Evolutionary conservation across 2,329 filamentous ascomycete genomes (phyloP), one percentile per base, ranked within the genome.

Genomic region (Fusarium duplospermum): DNA sequence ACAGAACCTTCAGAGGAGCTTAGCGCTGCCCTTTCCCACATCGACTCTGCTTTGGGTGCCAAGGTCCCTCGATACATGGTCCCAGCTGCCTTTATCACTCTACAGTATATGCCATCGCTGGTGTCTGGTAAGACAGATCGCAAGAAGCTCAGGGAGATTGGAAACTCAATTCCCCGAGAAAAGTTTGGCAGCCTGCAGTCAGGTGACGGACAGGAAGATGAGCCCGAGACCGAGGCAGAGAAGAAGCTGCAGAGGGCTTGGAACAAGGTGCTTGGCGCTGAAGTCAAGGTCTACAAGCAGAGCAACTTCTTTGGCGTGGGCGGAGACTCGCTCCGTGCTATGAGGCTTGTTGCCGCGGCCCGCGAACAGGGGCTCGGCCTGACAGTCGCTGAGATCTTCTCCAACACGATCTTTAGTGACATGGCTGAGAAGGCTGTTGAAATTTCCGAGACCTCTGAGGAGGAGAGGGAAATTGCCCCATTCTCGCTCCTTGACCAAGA

Each of bases 321-420:
- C 1, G 86, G 87, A 8, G 87, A 89, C 78, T 89, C 87, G 0
- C 80, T 89, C 2, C 81, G 83, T n/a, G 87, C 87, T 3, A 89
- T 89, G 87, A 85, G 81, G 62, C 81, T 89, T 4, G 85, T 87
- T 2, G 82, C 86, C 2, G 81, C 82, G 18, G 84, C 86, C 6
- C 81, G 85, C 61, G 81, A 80, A 20, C 47, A 58, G 56, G 33
- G 56, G 13, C 22, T 38, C 2, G 56, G 35, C 13, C 20, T 38
- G 16, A 38, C 33, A 2, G 35, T 38, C 38, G 56, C 35, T 14
- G 56, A 38, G 56, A 58, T 58, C 14, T 58, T 38, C 4, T 58
- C 35, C 33, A 38, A 58, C 33, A 58, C 35, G 5, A 58, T 10
- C 18, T 38, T 58, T 22, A 58, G 56, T 29, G 36, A 31, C 13